Conservation (phyloP, 306 rosid genomes). For the Glycine soja region DNA sequence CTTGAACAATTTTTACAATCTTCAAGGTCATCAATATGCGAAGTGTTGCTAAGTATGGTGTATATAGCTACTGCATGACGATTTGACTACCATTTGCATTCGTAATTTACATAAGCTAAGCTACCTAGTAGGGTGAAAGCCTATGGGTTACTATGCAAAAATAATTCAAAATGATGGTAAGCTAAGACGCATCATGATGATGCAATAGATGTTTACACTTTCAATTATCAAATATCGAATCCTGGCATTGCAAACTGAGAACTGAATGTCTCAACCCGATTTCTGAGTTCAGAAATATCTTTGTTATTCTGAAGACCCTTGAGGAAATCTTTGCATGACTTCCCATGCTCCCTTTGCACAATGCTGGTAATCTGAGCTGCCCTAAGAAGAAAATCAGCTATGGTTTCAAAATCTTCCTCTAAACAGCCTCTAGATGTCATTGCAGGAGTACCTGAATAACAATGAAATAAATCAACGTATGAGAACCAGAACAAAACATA, state of each 20-base stretch:
- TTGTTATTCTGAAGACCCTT: slow-evolving; percentile 66
- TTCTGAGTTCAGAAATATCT: slow-evolving; percentile 68
- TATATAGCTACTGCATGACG: slow-evolving; percentile 76
- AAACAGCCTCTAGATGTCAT: slow-evolving; percentile 91
- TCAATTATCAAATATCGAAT: slow-evolving; percentile 59
- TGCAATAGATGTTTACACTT: slow-evolving; percentile 1
- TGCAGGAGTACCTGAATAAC: slow-evolving; percentile 80
- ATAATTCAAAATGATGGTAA: slow-evolving; percentile 40
- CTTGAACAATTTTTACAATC: slow-evolving; percentile 59
- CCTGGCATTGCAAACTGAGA: slow-evolving; percentile 87
- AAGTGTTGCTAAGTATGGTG: slow-evolving; percentile 49
- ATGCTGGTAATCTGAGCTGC: slow-evolving; percentile 72
- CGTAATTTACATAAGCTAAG: slow-evolving; percentile 45
- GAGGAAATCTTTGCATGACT: slow-evolving; percentile 64
- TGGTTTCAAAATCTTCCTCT: slow-evolving; percentile 81
- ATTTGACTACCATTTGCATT: slow-evolving; percentile 23
- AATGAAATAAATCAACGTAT: slow-evolving; percentile 4
- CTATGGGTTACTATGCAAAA: slow-evolving; percentile 39
- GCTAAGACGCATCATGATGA: slow-evolving; percentile 32
- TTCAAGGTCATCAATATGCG: slow-evolving; percentile 30
- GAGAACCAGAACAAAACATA: neutral
- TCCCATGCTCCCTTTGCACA: slow-evolving; percentile 71
- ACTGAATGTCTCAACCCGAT: slow-evolving; percentile 75
- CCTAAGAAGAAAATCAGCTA: slow-evolving; percentile 76
- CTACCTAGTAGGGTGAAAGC: no score